Conservation (phyloP, 257 asterid genomes). For the Jacaranda copaia region DNA sequence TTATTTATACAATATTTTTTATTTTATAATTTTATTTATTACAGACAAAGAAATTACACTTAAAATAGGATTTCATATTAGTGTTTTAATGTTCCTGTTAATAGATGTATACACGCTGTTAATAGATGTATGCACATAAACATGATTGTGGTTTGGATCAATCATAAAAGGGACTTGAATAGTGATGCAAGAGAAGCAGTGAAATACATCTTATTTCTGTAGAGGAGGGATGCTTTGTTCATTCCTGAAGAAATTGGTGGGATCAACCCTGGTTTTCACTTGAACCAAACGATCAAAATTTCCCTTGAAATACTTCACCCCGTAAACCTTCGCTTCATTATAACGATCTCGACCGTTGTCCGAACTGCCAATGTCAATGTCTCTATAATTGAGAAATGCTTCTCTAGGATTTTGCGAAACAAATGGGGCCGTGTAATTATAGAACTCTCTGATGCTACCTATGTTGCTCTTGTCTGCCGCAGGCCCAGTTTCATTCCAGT, state of each 20-base stretch:
- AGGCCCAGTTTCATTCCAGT: conserved; percentile 36
- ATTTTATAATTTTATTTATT: too few species aligned
- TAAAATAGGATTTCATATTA: too few species aligned
- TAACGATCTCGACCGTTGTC: conserved; percentile 31
- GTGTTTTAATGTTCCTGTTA: too few species aligned
- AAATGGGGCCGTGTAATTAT: conserved; percentile 46
- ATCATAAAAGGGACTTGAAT: too few species aligned
- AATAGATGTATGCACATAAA: too few species aligned
- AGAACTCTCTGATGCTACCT: background rate
- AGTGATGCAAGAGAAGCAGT: too few species aligned
- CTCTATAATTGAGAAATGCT: conserved; percentile 54
- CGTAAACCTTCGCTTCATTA: conserved; percentile 45
- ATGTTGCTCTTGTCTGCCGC: background rate
- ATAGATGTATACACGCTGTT: too few species aligned
- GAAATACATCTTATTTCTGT: background rate
- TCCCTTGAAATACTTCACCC: conserved; percentile 48
- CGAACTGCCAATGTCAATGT: conserved; percentile 50
- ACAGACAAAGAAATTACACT: too few species aligned
- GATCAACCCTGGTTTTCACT: conserved; percentile 51
- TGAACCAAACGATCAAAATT: conserved; percentile 56
- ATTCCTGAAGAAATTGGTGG: conserved; percentile 51
- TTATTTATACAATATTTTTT: too few species aligned
- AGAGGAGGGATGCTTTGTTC: conserved; percentile 54
- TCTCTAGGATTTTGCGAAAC: conserved; percentile 50
- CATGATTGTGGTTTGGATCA: too few species aligned